Evolutionary conservation across 2,329 filamentous ascomycete species (phyloP), one percentile per base, ranked within the genome.

Genomic region (Aspergillus pseudoglaucus): DNA sequence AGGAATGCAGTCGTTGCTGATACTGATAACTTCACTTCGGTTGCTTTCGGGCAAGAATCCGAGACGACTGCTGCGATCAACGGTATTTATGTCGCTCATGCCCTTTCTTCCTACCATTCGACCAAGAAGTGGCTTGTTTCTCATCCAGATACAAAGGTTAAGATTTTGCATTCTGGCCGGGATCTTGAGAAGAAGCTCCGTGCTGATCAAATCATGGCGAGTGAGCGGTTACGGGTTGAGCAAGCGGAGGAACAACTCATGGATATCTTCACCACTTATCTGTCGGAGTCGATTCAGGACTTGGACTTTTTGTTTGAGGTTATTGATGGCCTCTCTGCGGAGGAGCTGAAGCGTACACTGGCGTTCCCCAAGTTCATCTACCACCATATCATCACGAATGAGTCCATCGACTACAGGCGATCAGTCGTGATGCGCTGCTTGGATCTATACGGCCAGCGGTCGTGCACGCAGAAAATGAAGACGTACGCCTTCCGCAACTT

Each of bases 161-260:
- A 76, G 27, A 64, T 86, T 7, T 67, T 85, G 45, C 70, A 73
- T 20, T 81, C 85, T 27, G 90, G 88, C 23, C 88, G 87, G 62
- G 85, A 90, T 23, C 72, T 98, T 14, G 87, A 96, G 65, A 78
- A 75, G 38, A 85, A 87, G 58, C 77, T 94, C 35, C 82, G 83
- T 41, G 75, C 73, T 27, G 85, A 93, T 58, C 81, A 76, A 4
- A 75, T 96, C 38, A 82, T 87, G 5, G 74, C 84, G 0, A 78
- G 78, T 50, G 78, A 96, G 55, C 86, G 91, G 35, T 77, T 98
- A 32, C 85, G 90, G 5, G 88, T 88, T 6, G 87, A 94, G 57
- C 93, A 98, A 69, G 87, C 89, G 25, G 85, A 87, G 3, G 89
- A 96, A 56, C 88, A 95, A 62, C 74, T 95, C 51, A 90, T 95